phyloP scores from a whole-genome alignment of 2,329 filamentous ascomycete genomes.

The Aspergillus unguis region DNA sequence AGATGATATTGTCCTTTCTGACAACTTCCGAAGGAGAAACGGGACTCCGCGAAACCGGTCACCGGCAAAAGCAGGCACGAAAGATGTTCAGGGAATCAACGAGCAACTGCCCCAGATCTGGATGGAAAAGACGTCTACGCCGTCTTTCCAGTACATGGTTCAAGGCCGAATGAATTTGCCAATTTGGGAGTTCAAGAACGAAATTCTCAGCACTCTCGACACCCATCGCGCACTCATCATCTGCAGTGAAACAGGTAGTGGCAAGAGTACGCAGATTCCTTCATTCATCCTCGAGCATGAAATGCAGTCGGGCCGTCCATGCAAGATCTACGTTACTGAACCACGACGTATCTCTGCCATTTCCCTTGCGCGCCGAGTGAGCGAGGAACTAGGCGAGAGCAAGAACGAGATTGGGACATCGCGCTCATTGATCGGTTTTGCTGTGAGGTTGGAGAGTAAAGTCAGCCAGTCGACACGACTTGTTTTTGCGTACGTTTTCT shows the following conservation, averaged over 20 bases:
- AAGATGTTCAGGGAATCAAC: conserved; percentile 26
- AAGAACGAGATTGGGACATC: conserved; percentile 76
- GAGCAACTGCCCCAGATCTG: conserved; percentile 51
- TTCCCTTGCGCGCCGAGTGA: conserved; percentile 86
- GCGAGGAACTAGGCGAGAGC: conserved; percentile 86
- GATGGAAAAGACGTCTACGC: conserved; percentile 49
- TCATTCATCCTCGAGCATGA: conserved; percentile 90
- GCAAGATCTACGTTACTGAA: conserved; percentile 94
- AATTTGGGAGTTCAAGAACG: conserved; percentile 79
- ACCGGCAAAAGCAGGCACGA: conserved; percentile 21
- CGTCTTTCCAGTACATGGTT: conserved; percentile 74
- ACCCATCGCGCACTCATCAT: conserved; percentile 84
- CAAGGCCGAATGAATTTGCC: conserved; percentile 74
- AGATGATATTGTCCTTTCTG: conserved; percentile 70
- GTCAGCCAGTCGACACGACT: conserved; percentile 76
- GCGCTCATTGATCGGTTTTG: conserved; percentile 86
- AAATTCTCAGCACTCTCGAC: conserved; percentile 74
- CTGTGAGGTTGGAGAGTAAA: conserved; percentile 88
- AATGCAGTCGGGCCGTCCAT: conserved; percentile 71
- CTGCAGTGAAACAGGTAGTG: conserved; percentile 93
- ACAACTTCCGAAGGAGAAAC: conserved; percentile 63
- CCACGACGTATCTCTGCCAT: conserved; percentile 94
- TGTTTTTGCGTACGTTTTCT: conserved; percentile 69
- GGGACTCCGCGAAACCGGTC: conserved; percentile 30
- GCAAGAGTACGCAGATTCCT: conserved; percentile 97